Conservation (phyloP, 495 filamentous ascomycete genomes). For the Tuber umbilicatum region DNA sequence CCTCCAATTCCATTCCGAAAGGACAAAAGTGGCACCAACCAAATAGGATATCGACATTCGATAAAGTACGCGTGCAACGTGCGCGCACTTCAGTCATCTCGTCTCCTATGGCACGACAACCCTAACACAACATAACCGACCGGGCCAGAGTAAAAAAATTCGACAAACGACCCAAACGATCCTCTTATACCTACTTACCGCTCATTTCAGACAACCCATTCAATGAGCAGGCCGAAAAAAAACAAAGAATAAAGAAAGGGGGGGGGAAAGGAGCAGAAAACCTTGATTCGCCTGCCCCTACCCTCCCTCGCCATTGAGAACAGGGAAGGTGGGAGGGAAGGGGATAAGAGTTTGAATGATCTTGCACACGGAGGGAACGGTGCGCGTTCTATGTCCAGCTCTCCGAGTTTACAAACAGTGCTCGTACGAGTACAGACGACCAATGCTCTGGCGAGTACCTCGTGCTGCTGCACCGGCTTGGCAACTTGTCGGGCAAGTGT, state of each 20-base stretch:
- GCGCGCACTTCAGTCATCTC: neutral
- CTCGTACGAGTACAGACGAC: neutral
- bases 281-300: neutral
- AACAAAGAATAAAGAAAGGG: neutral
- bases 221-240: neutral
- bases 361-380: neutral
- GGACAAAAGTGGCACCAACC: neutral
- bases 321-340: neutral
- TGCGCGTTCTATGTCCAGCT: neutral
- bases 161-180: neutral
- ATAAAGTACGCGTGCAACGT: neutral
- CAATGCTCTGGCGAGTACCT: neutral
- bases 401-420: neutral
- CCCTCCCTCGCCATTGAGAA: neutral
- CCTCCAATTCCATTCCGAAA: neutral
- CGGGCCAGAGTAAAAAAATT: constrained; percentile 2
- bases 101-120: neutral
- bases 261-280: neutral
- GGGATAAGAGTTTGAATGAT: neutral
- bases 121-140: neutral
- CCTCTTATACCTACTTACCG: neutral
- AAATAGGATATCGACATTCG: neutral
- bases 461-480: neutral
- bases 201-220: neutral
- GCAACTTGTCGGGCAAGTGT: neutral